Evolutionary conservation across 2,329 filamentous ascomycete genomes (phyloP).

Genomic region (Microdochium paspali): DNA sequence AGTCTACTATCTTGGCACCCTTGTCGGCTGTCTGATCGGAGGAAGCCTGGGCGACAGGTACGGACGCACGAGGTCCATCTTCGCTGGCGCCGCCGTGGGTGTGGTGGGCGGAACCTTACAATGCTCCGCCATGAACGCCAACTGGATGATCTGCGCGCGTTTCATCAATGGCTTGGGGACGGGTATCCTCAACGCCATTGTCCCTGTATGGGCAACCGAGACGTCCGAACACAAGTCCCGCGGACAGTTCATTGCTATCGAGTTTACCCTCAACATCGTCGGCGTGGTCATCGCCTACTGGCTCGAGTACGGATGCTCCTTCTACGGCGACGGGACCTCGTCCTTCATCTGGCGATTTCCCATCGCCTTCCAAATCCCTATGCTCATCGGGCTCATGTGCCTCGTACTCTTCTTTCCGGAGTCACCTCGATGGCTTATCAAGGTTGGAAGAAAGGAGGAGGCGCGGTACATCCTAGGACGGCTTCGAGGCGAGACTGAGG

Average conservation of each 20-base stretch:
- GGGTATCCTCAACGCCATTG: constrained; percentile 60
- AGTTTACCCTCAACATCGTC: constrained; percentile 66
- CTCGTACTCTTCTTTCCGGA: constrained; percentile 61
- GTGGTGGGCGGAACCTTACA: constrained; percentile 55
- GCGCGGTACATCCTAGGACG: constrained; percentile 55
- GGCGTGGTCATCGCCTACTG: constrained; percentile 58
- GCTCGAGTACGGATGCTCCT: constrained; percentile 50
- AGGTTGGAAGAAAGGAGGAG: constrained; percentile 57
- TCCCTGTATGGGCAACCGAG: constrained; percentile 64
- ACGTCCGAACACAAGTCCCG: constrained; percentile 58
- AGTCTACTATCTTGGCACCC: constrained; percentile 46
- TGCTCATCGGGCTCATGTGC: constrained; percentile 45
- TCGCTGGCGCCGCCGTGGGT: constrained; percentile 45
- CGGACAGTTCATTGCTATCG: constrained; percentile 60
- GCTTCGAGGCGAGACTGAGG: constrained; percentile 48
- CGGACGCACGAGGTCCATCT: constrained; percentile 56
- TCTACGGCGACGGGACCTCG: constrained; percentile 46
- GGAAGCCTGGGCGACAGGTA: constrained; percentile 55
- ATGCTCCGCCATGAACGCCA: constrained; percentile 52
- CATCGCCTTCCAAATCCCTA: constrained; percentile 60
- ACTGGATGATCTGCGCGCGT: constrained; percentile 62
- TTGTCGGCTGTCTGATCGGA: constrained; percentile 53
- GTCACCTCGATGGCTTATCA: constrained; percentile 58
- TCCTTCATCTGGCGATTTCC: constrained; percentile 59
- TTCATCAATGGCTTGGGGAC: constrained; percentile 57